Evolutionary conservation across 345 rosid species (phyloP).

Genomic region (Physaria fendleri): DNA sequence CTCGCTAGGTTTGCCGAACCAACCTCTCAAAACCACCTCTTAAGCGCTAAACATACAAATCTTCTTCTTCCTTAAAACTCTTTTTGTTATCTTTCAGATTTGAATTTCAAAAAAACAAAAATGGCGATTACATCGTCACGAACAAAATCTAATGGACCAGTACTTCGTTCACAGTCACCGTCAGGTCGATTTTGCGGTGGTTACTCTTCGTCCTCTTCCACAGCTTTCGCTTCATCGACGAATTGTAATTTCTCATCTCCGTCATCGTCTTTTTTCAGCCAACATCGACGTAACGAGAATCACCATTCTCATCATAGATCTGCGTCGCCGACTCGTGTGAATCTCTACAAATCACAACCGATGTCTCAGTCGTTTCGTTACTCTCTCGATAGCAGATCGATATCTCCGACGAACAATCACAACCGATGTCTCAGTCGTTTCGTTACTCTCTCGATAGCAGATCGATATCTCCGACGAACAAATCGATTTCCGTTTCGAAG

Average conservation of each 20-base stretch:
- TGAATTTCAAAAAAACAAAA: background rate
- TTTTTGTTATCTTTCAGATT: background rate
- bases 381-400: slow-evolving; percentile 30
- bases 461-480: slow-evolving; percentile 40
- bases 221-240: slow-evolving; percentile 29
- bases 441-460: slow-evolving; percentile 22
- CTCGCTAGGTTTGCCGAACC: slow-evolving; percentile 37
- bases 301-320: slow-evolving; percentile 23
- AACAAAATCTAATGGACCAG: slow-evolving; percentile 18
- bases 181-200: slow-evolving; percentile 23
- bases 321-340: slow-evolving; percentile 33
- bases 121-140: slow-evolving; percentile 30
- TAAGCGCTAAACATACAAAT: background rate
- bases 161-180: slow-evolving; percentile 30
- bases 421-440: slow-evolving; percentile 19
- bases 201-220: slow-evolving; percentile 26
- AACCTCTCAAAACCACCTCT: slow-evolving; percentile 19
- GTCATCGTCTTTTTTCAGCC: slow-evolving; percentile 29
- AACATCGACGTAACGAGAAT: background rate
- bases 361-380: slow-evolving; percentile 19
- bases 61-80: background rate
- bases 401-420: slow-evolving; percentile 39
- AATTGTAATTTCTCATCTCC: slow-evolving; percentile 31
- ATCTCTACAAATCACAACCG: slow-evolving; percentile 10
- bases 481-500: slow-evolving; percentile 46